Conservation (phyloP, 805 yeast species). For the Lachancea sp. region DNA sequence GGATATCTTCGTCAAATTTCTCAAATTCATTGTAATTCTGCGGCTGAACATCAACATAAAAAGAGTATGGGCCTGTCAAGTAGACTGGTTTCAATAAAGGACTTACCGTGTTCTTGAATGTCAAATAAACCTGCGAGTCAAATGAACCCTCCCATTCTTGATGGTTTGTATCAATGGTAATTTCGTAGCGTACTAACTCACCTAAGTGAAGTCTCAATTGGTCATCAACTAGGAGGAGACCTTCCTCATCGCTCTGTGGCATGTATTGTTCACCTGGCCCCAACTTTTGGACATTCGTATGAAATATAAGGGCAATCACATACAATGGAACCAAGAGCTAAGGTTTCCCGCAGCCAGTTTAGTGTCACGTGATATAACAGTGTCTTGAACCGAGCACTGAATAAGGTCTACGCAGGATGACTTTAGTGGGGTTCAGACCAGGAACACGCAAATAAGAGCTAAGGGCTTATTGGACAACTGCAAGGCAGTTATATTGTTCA, state of each 20-base stretch:
- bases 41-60: constrained; percentile 78
- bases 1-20: constrained; percentile 36
- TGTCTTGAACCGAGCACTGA: no score
- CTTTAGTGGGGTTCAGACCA: no score
- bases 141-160: constrained; percentile 13
- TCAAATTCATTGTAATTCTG: constrained; percentile 51
- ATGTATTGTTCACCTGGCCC: no score
- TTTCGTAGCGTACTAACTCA: constrained; percentile 24
- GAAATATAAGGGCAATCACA: no score
- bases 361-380: no score
- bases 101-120: constrained; percentile 65
- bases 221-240: constrained; percentile 20
- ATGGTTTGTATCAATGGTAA: constrained; percentile 18
- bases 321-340: no score
- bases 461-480: no score
- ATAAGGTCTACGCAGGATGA: no score
- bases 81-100: constrained; percentile 74
- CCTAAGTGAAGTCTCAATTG: constrained; percentile 24
- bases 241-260: constrained; percentile 7
- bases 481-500: no score
- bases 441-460: background rate
- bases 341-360: no score
- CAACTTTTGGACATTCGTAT: no score
- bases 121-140: constrained; percentile 31
- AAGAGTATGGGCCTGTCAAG: constrained; percentile 79